Base-by-base conservation (phyloP, 371 early-diverging fungal genomes). In the Entomophthora muscae region DNA sequence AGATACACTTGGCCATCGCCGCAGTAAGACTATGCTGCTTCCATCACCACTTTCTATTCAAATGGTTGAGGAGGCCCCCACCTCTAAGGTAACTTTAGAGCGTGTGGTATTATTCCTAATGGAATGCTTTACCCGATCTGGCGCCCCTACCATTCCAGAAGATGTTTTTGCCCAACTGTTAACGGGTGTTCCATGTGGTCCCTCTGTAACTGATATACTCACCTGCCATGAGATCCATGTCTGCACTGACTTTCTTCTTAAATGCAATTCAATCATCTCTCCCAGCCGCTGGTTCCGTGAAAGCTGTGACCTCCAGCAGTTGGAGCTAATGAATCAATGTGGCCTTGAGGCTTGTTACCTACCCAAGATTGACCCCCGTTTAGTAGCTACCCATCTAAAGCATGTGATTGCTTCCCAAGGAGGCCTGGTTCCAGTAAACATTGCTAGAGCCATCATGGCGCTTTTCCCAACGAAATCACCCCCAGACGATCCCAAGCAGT, bases 211-310 rank as follows among this genome's bases (percentile, higher is more conserved):
- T 53, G 54, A 52, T 26, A n/a, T 21, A 5, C 3, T 21, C 10
- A 10, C 31, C 31, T 26, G 26, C 7, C 32, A 23, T 5, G 63
- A 63, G 29, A 5, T 63, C 28, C 53, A 53, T n/a, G 2, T 54
- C 13, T 13, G 63, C 27, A 7, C n/a, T 22, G 63, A 63, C 17
- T 63, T 52, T 53, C 23, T 63, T 10, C 31, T 63, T 23, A n/a
- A n/a, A 3, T 63, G 54, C 31, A 53, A 63, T 10, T 63, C 54
- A 23, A 27, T 52, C 3, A 52, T 52, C 5, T 2, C 53, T n/a
- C 54, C 63, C 5, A 52, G 32, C 17, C 53, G 52, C 1, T 63
- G 63, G 63, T 63, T 63, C 24, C 22, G 63, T 5, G 63, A 63
- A 32, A 13, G 52, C 3, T 63, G 63, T 32, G 63, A 63, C 31